Evolutionary conservation across 805 yeast species (phyloP).

Genomic region (Brettanomyces nanus): DNA sequence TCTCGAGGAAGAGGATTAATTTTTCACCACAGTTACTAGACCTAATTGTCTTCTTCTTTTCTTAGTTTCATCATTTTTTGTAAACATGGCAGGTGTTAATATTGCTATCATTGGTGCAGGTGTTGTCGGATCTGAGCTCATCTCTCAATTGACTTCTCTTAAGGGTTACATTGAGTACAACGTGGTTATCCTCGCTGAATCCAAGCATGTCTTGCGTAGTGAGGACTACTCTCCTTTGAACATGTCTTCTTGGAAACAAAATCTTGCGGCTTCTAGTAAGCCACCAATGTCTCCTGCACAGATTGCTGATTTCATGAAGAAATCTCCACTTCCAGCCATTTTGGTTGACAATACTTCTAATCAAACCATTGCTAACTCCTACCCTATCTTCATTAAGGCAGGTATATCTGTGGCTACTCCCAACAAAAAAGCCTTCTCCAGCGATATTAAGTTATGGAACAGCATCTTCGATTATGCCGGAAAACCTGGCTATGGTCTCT

Average conservation of each 20-base stretch:
- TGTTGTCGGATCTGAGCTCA: slow-evolving; percentile 88
- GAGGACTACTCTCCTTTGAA: slow-evolving; percentile 66
- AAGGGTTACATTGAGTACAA: slow-evolving; percentile 59
- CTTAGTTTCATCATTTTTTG: background rate
- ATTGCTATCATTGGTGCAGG: slow-evolving; percentile 82
- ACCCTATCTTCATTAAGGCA: slow-evolving; percentile 61
- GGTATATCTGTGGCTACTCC: slow-evolving; percentile 97
- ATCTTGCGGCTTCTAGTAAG: slow-evolving; percentile 36
- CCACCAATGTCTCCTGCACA: slow-evolving; percentile 48
- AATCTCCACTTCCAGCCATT: slow-evolving; percentile 67
- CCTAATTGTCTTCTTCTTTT: too few species aligned
- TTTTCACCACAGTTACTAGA: too few species aligned
- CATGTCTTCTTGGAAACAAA: slow-evolving; percentile 47
- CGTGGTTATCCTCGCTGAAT: slow-evolving; percentile 72
- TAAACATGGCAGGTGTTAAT: slow-evolving; percentile 46
- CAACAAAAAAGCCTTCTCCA: slow-evolving; percentile 93
- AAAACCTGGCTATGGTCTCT: slow-evolving; percentile 57
- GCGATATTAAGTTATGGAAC: slow-evolving; percentile 68
- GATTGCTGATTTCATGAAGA: slow-evolving; percentile 53
- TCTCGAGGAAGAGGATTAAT: too few species aligned
- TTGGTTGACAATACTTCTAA: slow-evolving; percentile 93
- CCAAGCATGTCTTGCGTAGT: slow-evolving; percentile 61
- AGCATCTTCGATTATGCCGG: slow-evolving; percentile 52
- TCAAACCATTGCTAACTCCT: slow-evolving; percentile 64
- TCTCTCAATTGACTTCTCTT: slow-evolving; percentile 65